phyloP scores from a whole-genome alignment of 106 monocot genomes.

The Dendrobium chrysotoxum region DNA sequence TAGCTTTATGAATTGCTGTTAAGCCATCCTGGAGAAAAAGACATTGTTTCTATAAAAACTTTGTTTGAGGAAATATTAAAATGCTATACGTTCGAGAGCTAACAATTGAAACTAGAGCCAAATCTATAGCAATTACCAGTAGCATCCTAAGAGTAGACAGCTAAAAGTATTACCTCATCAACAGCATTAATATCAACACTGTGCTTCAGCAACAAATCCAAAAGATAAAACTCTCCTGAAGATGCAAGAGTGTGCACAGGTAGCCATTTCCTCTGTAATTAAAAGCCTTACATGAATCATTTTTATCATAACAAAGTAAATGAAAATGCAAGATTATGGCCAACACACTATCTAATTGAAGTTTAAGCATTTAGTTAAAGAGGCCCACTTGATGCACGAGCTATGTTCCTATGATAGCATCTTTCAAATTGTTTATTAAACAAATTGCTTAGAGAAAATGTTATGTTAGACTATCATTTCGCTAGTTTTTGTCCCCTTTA shows the following conservation, averaged over 20 bases:
- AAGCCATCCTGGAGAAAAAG: constrained; percentile 66
- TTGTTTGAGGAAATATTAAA: constrained; percentile 8
- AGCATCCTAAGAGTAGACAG: not conserved
- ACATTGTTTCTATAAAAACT: constrained; percentile 16
- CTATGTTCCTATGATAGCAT: not conserved
- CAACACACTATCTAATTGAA: not conserved
- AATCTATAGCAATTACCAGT: not conserved
- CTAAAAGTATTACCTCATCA: constrained; percentile 51
- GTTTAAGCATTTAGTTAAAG: not conserved
- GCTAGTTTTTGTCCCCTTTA: not conserved
- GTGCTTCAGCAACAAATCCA: constrained; percentile 72
- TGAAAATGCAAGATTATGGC: not conserved
- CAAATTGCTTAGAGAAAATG: not conserved
- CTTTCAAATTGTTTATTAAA: not conserved
- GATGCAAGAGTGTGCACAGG: constrained; percentile 82
- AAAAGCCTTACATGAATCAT: constrained; percentile 11
- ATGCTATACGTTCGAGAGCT: not conserved
- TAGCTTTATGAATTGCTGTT: constrained; percentile 84
- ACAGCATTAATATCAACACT: constrained; percentile 78
- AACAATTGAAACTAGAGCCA: not conserved
- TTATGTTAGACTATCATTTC: too few species aligned
- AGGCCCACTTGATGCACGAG: not conserved
- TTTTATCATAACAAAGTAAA: not conserved
- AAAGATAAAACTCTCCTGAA: constrained; percentile 86
- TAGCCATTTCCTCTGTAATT: constrained; percentile 83